Evolutionary conservation across 306 rosid genomes (phyloP).

Genomic region (Cicer judaicum): DNA sequence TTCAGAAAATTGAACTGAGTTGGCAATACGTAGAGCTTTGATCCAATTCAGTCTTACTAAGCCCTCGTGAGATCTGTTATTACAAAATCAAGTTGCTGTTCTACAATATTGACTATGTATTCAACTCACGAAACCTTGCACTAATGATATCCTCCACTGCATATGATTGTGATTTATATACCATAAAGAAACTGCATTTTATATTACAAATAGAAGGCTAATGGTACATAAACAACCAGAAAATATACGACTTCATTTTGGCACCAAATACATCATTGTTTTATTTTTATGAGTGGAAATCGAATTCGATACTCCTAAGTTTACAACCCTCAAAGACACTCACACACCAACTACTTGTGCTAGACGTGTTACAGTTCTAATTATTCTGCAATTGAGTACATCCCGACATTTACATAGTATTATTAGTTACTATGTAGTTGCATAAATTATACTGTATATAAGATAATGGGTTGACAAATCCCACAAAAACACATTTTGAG

Average conservation of each 20-base stretch:
- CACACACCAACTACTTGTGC: no score
- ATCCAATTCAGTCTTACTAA: not conserved
- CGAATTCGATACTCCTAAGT: no score
- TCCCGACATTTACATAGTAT: conserved; percentile 3
- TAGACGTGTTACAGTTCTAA: not conserved
- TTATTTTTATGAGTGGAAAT: no score
- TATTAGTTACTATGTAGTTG: conserved; percentile 14
- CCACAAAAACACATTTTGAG: conserved; percentile 1
- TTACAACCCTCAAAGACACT: no score
- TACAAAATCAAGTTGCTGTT: not conserved
- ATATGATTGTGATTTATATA: not conserved
- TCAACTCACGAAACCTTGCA: not conserved
- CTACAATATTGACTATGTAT: not conserved
- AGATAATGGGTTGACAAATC: conserved; percentile 8
- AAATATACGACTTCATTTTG: not conserved
- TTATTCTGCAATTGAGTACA: conserved; percentile 15
- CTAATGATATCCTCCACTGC: conserved; percentile 6
- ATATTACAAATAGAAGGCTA: not conserved
- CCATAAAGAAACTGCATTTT: conserved; percentile 1
- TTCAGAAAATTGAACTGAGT: no score
- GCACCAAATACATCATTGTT: conserved; percentile 15
- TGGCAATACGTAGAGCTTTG: not conserved
- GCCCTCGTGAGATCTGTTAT: not conserved
- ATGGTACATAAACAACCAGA: conserved; percentile 3
- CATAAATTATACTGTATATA: not conserved